Evolutionary conservation across 1,284 basidiomycete species (phyloP).

Genomic region (Puccinia novopanici): DNA sequence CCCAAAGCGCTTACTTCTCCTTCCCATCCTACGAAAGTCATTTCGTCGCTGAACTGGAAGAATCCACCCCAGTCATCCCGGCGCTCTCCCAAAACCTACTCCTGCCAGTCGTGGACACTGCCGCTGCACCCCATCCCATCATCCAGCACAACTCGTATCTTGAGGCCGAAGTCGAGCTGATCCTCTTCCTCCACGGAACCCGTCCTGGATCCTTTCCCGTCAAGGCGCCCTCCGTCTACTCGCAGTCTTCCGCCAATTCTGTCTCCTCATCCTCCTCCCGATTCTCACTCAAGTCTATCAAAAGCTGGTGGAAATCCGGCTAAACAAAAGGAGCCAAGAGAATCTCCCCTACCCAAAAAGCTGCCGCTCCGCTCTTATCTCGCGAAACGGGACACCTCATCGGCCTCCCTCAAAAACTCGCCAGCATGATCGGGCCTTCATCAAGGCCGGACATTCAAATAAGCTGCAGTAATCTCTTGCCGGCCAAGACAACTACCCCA

Average conservation of each 20-base stretch:
- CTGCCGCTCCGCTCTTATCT: too few relatives aligned
- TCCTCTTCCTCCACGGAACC: background rate
- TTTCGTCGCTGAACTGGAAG: background rate
- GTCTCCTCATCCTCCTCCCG: background rate
- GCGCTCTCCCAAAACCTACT: background rate
- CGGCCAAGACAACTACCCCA: too few relatives aligned
- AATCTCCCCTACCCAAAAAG: background rate
- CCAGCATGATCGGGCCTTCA: too few relatives aligned
- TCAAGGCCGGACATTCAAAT: too few relatives aligned
- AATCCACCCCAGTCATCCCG: background rate
- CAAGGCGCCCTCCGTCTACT: background rate
- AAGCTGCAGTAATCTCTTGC: too few relatives aligned
- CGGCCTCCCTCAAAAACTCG: too few relatives aligned
- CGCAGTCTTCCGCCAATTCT: background rate
- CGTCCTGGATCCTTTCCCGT: background rate
- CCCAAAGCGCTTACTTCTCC: background rate
- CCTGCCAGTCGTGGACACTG: background rate
- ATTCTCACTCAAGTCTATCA: constrained; percentile 2
- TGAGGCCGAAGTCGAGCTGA: background rate
- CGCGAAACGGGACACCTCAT: too few relatives aligned
- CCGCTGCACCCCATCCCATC: background rate
- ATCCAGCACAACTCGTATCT: background rate
- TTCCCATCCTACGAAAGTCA: constrained; percentile 19
- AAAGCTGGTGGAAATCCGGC: background rate
- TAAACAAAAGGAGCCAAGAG: background rate